phyloP scores from a whole-genome alignment of 2,329 filamentous ascomycete species.

The Penicillium sp. region DNA sequence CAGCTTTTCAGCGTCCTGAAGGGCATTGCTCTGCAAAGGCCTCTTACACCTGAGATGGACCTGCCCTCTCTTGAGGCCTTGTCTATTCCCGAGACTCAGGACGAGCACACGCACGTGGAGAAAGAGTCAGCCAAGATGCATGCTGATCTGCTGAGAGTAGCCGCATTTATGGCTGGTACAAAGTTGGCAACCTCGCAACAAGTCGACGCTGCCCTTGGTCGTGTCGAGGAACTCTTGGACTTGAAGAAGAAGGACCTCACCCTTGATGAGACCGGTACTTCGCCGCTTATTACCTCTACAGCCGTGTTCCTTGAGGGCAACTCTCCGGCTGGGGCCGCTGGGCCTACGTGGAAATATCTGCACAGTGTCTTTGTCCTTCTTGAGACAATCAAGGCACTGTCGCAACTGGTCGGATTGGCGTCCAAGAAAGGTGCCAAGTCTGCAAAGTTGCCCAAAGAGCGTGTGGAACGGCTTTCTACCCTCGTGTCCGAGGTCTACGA shows the following conservation, averaged over 20 bases:
- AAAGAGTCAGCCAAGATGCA: conserved; percentile 38
- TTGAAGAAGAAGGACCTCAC: conserved; percentile 27
- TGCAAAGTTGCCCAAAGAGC: conserved; percentile 36
- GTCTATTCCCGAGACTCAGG: conserved; percentile 23
- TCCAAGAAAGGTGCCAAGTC: conserved; percentile 36
- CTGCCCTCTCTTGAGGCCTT: conserved; percentile 31
- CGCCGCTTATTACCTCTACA: conserved; percentile 25
- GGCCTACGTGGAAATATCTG: conserved; percentile 46
- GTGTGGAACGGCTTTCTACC: conserved; percentile 31
- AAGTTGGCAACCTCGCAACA: conserved; percentile 33
- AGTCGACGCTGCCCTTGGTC: conserved; percentile 29
- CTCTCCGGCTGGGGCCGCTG: conserved; percentile 33
- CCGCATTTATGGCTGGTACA: conserved; percentile 36
- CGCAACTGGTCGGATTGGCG: conserved; percentile 33
- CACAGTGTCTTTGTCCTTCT: conserved; percentile 42
- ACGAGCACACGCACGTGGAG: conserved; percentile 40
- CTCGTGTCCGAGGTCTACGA: conserved; percentile 34
- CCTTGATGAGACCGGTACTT: conserved; percentile 21
- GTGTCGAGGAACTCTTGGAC: conserved; percentile 35
- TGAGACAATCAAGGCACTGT: conserved; percentile 44
- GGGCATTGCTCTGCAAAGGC: conserved; percentile 33
- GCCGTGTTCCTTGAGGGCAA: conserved; percentile 28
- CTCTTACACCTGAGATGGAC: conserved; percentile 29
- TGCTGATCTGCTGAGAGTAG: conserved; percentile 34
- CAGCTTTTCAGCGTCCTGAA: conserved; percentile 38